These are phyloP conservation scores for Hypoxylon sp. DNA, from an alignment of 2,329 filamentous ascomycete species.

Conservation along the genomic window DNA sequence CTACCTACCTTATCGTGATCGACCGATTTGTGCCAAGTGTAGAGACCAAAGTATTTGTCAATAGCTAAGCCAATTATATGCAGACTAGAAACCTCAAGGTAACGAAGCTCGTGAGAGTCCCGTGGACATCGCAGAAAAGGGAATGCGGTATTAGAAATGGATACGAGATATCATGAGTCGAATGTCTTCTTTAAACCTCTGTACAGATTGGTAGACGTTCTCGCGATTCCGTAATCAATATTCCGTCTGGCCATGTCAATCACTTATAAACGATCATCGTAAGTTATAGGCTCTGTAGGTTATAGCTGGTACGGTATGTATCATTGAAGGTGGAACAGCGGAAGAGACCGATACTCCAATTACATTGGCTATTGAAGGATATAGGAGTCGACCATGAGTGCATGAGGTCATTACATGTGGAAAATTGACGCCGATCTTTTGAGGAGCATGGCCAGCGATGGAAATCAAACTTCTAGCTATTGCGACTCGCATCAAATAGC, in stretches of 20 bases:
- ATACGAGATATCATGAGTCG: constrained; percentile 20
- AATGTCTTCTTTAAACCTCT: not conserved
- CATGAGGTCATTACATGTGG: constrained; percentile 37
- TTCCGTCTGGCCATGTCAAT: constrained; percentile 14
- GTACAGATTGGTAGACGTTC: constrained; percentile 2
- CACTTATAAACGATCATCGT: constrained; percentile 16
- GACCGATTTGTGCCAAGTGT: constrained; percentile 32
- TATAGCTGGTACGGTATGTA: constrained; percentile 28
- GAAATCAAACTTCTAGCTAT: not conserved
- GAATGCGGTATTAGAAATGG: constrained; percentile 11
- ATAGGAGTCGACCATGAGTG: constrained; percentile 29
- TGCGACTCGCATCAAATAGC: constrained; percentile 9
- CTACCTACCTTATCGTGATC: constrained; percentile 5
- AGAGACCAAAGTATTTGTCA: constrained; percentile 36
- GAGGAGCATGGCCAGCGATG: constrained; percentile 1
- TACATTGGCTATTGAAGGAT: constrained; percentile 19
- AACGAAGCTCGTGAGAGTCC: constrained; percentile 30
- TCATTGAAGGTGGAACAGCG: constrained; percentile 30
- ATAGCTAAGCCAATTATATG: constrained; percentile 32
- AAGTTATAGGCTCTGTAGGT: constrained; percentile 17
- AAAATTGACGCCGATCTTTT: constrained; percentile 19
- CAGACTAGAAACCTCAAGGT: constrained; percentile 14
- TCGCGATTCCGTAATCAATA: constrained; percentile 32
- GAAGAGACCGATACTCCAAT: constrained; percentile 10
- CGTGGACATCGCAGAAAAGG: constrained; percentile 12